Conservation (phyloP, 306 rosid species). For the Neltuma alba region DNA sequence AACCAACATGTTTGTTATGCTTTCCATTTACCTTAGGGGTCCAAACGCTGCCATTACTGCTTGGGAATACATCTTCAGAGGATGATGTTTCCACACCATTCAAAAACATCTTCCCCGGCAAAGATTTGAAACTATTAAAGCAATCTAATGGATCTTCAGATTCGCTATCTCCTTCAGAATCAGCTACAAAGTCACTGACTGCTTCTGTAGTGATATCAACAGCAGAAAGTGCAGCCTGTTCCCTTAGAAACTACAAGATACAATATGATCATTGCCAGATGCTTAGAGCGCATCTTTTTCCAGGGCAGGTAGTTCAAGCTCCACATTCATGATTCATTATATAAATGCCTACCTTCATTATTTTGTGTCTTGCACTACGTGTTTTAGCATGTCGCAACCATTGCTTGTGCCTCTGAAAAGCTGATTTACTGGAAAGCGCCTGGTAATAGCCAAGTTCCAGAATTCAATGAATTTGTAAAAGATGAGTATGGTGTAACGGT, state of each 20-base stretch:
- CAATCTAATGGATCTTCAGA: conserved; percentile 59
- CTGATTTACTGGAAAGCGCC: conserved; percentile 97
- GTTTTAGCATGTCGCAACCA: conserved; percentile 99
- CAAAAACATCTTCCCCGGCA: conserved; percentile 50
- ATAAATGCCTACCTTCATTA: conserved; percentile 78
- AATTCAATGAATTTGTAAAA: conserved; percentile 37
- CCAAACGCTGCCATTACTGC: conserved; percentile 63
- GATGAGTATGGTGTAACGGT: conserved; percentile 1
- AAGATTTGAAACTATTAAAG: conserved; percentile 55
- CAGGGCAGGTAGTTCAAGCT: conserved; percentile 20
- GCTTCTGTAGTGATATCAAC: conserved; percentile 90
- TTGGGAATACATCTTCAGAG: conserved; percentile 45
- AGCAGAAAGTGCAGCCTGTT: conserved; percentile 93
- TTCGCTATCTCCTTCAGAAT: conserved; percentile 78
- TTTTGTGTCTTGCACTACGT: conserved; percentile 97
- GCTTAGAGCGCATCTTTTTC: conserved; percentile 19
- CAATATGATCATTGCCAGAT: conserved; percentile 26
- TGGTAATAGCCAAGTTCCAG: conserved; percentile 45
- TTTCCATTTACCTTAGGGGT: conserved; percentile 89
- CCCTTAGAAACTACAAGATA: conserved; percentile 78
- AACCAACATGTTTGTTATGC: conserved; percentile 68
- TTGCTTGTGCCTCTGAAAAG: conserved; percentile 96
- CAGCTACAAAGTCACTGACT: conserved; percentile 67
- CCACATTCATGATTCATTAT: conserved; percentile 25
- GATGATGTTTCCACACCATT: conserved; percentile 60